Conservation (phyloP, 1,284 basidiomycete genomes). For the Ustilago tritici region DNA sequence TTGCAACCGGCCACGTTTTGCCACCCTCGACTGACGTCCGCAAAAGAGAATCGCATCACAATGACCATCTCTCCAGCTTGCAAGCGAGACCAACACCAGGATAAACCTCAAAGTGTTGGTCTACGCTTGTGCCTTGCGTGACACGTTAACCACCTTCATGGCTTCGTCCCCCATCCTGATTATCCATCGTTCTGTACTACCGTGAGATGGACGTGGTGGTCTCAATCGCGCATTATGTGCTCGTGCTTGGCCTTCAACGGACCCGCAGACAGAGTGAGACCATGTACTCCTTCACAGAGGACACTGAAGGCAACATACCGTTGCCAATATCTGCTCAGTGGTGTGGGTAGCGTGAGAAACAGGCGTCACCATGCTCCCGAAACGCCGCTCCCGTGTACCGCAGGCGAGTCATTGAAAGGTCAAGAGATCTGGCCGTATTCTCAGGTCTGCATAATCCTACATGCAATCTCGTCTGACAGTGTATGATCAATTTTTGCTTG, state of each 20-base stretch:
- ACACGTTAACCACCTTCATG: neutral
- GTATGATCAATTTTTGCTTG: neutral
- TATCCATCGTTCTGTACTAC: neutral
- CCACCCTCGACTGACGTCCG: neutral
- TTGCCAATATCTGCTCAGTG: neutral
- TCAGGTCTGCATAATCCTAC: too few relatives aligned
- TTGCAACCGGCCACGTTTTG: conserved; percentile 14
- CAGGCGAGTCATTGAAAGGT: neutral
- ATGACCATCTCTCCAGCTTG: conserved; percentile 1
- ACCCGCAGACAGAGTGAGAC: neutral
- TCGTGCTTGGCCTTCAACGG: neutral
- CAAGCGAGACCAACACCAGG: conserved; percentile 27
- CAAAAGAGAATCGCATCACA: neutral
- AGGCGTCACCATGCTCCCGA: conserved; percentile 4
- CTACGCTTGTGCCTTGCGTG: neutral
- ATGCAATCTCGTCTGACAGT: too few relatives aligned
- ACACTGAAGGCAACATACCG: neutral
- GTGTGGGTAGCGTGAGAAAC: conserved; percentile 23
- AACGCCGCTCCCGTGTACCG: neutral
- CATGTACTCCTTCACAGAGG: neutral
- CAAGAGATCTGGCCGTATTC: neutral
- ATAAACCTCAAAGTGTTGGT: conserved; percentile 11
- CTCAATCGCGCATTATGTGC: conserved; percentile 2
- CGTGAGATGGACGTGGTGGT: neutral
- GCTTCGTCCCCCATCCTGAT: neutral